Evolutionary conservation across 257 asterid species (phyloP).

Genomic region (Gentiana macrophylla): DNA sequence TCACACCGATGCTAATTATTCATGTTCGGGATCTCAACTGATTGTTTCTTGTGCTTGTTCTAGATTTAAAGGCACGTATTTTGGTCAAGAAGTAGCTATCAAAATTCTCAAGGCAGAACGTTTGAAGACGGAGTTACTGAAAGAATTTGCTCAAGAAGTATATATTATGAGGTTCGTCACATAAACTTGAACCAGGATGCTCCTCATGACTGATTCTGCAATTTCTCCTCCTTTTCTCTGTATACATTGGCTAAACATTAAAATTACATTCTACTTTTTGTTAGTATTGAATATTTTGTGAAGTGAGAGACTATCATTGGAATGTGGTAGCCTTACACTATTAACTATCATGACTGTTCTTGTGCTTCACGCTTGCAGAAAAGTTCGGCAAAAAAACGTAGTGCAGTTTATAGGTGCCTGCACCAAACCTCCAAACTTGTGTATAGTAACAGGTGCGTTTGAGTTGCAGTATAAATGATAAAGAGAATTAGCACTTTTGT

Average conservation of each 20-base stretch:
- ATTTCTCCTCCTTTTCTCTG: too few relatives aligned
- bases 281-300: too few relatives aligned
- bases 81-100: conserved; percentile 91
- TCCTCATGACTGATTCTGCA: too few relatives aligned
- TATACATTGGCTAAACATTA: too few relatives aligned
- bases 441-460: conserved; percentile 82
- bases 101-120: conserved; percentile 93
- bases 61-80: conserved; percentile 84
- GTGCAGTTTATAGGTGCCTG: conserved; percentile 98
- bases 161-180: conserved; percentile 84
- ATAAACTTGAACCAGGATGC: not conserved
- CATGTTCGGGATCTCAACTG: conserved; percentile 16
- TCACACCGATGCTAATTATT: not conserved
- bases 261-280: too few relatives aligned
- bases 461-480: not conserved
- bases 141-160: conserved; percentile 95
- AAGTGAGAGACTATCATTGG: too few relatives aligned
- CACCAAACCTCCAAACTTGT: conserved; percentile 83
- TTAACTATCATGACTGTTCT: not conserved
- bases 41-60: conserved; percentile 8
- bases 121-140: conserved; percentile 68
- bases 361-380: conserved; percentile 48
- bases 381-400: conserved; percentile 93
- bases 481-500: not conserved
- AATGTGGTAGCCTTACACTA: too few relatives aligned